Base-by-base conservation (phyloP, 495 filamentous ascomycete species). In the Glutinoglossum americanum region DNA sequence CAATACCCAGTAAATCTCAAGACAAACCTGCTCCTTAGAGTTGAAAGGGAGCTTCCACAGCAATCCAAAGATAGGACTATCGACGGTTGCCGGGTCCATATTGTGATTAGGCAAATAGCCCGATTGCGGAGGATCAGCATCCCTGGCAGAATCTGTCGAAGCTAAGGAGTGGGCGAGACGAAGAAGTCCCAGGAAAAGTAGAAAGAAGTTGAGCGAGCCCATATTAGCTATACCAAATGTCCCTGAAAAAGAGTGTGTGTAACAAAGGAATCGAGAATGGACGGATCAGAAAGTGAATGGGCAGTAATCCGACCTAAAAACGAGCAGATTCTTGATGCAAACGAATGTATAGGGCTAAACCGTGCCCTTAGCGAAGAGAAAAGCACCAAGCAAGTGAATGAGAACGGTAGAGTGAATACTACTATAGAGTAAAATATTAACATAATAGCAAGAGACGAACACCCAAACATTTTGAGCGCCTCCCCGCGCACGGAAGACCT, bases 31-130 rank as follows among this genome's bases (percentile, higher is more conserved):
- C 57, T 67, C 63, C 41, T 67, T 21, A 15, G 23, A 39, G 44
- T 61, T 59, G 51, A 63, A 63, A 5, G 51, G 41, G 13, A 63
- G 64, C 41, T 65, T 64, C 65, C 65, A 74, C n/a, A 68, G 60
- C 17, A 62, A 41, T 44, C 69, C 67, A 57, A 71, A 70, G 21
- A 59, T 62, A 3, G 68, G 25, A 15, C 65, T 67, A 10, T 61
- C 64, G 30, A 74, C 66, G 33, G 68, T 64, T 3, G 67, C 64
- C 17, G 71, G 71, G 55, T 74, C 66, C 63, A 74, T 71, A 57
- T 74, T 74, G 57, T 73, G 70, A 62, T 72, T 71, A 47, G 62
- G 58, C 17, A 71, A 62, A 61, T 74, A 74, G 13, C 71, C 70
- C 17, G 69, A 69, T 59, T 72, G 71, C 7, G 65, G 60, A 33